A percentile compares a stretch with the other conserved stretches of the same genome.
Evolutionary conservation across 495 filamentous ascomycete genomes (phyloP).

Genomic region (Tetracladium marchalianum): DNA sequence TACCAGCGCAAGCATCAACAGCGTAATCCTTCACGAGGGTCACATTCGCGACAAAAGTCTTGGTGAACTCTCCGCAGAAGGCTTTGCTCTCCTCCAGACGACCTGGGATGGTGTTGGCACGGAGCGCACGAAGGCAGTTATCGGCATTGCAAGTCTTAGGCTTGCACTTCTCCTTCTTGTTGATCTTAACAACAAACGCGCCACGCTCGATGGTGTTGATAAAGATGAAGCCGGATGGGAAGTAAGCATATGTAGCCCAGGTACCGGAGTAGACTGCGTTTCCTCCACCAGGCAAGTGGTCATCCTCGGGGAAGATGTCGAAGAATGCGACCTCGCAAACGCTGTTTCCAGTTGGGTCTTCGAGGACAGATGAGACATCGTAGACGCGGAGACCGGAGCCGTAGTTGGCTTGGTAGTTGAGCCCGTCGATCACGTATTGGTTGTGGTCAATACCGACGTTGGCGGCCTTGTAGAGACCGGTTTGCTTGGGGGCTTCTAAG

Average conservation of each 20-base stretch:
- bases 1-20: background rate
- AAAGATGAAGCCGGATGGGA: slow-evolving; percentile 27
- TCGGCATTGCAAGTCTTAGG: slow-evolving; percentile 4
- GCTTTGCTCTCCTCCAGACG: slow-evolving; percentile 2
- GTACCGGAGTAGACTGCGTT: slow-evolving; percentile 24
- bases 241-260: slow-evolving; percentile 28
- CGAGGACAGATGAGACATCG: slow-evolving; percentile 42
- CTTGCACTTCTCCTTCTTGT: background rate
- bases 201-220: slow-evolving; percentile 31
- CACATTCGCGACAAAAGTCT: slow-evolving; percentile 7
- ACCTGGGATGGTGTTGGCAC: background rate
- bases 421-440: slow-evolving; percentile 44
- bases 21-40: background rate
- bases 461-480: slow-evolving; percentile 39
- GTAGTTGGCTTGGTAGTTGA: slow-evolving; percentile 50
- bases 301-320: slow-evolving; percentile 8
- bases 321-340: slow-evolving; percentile 7
- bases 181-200: slow-evolving; percentile 22
- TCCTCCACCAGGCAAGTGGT: slow-evolving; percentile 3
- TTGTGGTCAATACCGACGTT: slow-evolving; percentile 49
- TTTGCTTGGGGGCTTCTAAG: slow-evolving; percentile 39
- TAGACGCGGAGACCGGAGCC: slow-evolving; percentile 45
- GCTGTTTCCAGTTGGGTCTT: slow-evolving; percentile 33
- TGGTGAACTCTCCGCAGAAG: slow-evolving; percentile 6
- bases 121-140: slow-evolving; percentile 3